Conservation (phyloP, 2,329 filamentous ascomycete species). For the Fusarium haematococcum region DNA sequence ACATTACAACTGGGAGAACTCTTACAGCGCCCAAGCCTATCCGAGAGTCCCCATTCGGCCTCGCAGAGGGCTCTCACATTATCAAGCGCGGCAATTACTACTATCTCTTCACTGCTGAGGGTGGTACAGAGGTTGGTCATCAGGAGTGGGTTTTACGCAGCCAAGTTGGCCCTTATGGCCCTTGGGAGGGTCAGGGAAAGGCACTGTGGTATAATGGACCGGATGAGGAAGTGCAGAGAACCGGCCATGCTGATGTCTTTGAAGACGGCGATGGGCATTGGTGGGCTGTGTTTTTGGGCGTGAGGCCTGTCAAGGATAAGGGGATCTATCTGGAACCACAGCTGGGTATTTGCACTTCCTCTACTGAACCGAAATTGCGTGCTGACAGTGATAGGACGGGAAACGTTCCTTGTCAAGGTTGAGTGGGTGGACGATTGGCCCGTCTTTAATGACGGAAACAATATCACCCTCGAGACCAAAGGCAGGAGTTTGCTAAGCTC, state of each 20-base stretch:
- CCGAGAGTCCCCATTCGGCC: conserved; percentile 52
- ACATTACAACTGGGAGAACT: conserved; percentile 55
- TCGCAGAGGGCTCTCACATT: conserved; percentile 55
- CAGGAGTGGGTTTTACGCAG: conserved; percentile 65
- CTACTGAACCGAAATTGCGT: accelerated
- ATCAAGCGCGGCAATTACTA: conserved; percentile 40
- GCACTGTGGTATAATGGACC: conserved; percentile 53
- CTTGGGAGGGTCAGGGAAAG: conserved; percentile 57
- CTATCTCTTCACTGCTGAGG: conserved; percentile 43
- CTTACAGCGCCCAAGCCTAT: conserved; percentile 51
- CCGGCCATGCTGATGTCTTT: conserved; percentile 42
- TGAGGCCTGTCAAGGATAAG: conserved; percentile 24
- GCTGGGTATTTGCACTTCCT: conserved; percentile 14
- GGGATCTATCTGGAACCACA: conserved; percentile 36
- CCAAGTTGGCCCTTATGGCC: conserved; percentile 55
- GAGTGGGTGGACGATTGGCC: conserved; percentile 44
- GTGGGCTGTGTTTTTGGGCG: conserved; percentile 41
- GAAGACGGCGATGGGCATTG: conserved; percentile 37
- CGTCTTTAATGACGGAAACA: conserved; percentile 39
- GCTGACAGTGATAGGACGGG: conserved; percentile 36
- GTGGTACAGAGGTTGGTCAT: conserved; percentile 54
- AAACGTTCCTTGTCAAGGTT: conserved; percentile 42
- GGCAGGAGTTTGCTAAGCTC: conserved; percentile 20
- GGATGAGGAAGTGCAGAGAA: conserved; percentile 60
- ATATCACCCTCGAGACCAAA: conserved; percentile 33